These are phyloP conservation scores for Stenocarpella maydis DNA, from an alignment of 2,329 filamentous ascomycete species.

Conservation along the genomic window DNA sequence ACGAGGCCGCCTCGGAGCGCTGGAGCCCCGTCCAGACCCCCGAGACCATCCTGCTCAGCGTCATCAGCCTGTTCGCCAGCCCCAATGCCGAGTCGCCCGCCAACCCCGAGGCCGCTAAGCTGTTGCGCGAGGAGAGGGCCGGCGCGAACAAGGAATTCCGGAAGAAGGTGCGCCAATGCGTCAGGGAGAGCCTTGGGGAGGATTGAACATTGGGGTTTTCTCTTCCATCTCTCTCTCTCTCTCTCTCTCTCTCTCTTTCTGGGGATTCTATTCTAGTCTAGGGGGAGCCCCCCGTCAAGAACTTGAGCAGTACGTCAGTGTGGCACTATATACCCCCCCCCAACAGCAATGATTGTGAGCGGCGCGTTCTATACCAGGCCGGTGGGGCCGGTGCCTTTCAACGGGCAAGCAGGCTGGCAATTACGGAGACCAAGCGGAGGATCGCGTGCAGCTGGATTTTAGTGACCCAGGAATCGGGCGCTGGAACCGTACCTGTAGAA, in stretches of 20 bases:
- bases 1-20: conserved; percentile 87
- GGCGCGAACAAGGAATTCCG: conserved; percentile 75
- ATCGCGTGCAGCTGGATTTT: not conserved
- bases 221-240: not conserved
- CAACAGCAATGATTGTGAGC: conserved; percentile 9
- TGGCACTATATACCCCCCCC: conserved; percentile 20
- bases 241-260: not conserved
- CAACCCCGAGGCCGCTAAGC: conserved; percentile 89
- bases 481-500: not conserved
- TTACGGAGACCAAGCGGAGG: not conserved
- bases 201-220: conserved; percentile 52
- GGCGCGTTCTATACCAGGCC: conserved; percentile 2
- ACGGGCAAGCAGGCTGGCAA: not conserved
- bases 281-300: not conserved
- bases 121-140: conserved; percentile 82
- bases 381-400: conserved; percentile 8
- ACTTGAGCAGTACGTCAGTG: not conserved
- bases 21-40: conserved; percentile 96
- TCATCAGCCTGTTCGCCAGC: conserved; percentile 89
- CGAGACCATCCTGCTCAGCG: conserved; percentile 90
- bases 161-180: conserved; percentile 78
- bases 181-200: conserved; percentile 82
- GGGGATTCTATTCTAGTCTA: not conserved
- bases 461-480: not conserved
- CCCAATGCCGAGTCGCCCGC: conserved; percentile 97